A percentile compares a stretch with the other conserved stretches of the same genome.
Evolutionary conservation across 495 filamentous ascomycete genomes (phyloP).

Genomic region (Tirmania nivea): DNA sequence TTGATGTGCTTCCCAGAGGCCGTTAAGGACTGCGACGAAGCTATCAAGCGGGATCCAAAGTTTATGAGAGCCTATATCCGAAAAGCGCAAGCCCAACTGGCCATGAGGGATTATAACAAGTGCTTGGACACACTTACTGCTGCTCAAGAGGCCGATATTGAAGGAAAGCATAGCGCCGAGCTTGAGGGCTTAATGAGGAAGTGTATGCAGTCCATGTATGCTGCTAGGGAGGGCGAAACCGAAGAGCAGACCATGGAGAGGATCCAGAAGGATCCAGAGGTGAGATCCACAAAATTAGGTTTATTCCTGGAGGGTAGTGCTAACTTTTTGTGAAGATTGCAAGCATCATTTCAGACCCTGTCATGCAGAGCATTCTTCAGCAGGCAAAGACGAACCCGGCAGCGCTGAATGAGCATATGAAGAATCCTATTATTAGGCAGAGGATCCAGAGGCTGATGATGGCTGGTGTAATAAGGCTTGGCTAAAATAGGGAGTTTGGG

Average conservation of each 20-base stretch:
- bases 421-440: constrained; percentile 56
- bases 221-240: constrained; percentile 75
- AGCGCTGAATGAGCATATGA: constrained; percentile 90
- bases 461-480: constrained; percentile 75
- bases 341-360: constrained; percentile 74
- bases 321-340: constrained; percentile 40
- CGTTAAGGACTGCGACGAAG: constrained; percentile 76
- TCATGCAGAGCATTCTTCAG: constrained; percentile 94
- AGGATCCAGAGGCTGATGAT: constrained; percentile 87
- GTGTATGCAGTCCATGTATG: constrained; percentile 75
- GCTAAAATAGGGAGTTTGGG: constrained; percentile 13
- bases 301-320: no score
- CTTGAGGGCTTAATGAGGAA: constrained; percentile 90
- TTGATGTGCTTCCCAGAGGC: constrained; percentile 85
- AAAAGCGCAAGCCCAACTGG: constrained; percentile 79
- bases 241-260: constrained; percentile 90
- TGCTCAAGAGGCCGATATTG: constrained; percentile 52
- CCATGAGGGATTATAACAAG: constrained; percentile 93
- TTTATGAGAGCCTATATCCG: constrained; percentile 92
- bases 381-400: constrained; percentile 86
- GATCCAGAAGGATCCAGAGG: constrained; percentile 80
- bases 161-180: constrained; percentile 58
- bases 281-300: constrained; percentile 25
- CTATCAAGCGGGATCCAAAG: constrained; percentile 71
- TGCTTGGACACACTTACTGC: constrained; percentile 75